Evolutionary conservation across 2,329 filamentous ascomycete genomes (phyloP), one percentile per base, ranked within the genome.

Genomic region (Drechslerella stenobrocha): DNA sequence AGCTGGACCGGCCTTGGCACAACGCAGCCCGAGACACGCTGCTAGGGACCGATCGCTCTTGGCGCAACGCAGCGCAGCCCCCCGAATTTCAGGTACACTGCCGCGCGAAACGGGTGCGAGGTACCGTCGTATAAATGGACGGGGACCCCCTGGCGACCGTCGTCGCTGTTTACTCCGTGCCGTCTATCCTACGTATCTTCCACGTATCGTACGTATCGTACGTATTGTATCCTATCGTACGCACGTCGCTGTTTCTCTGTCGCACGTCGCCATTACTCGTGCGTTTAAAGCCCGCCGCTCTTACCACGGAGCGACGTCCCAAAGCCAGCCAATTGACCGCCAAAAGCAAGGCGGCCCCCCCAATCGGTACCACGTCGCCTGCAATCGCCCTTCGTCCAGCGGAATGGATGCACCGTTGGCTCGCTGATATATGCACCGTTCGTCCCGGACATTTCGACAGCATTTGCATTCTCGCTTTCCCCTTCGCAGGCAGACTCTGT

Each of bases 321-420:
- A n/a, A n/a, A n/a, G n/a, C n/a, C n/a, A n/a, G n/a, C n/a, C n/a
- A n/a, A n/a, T n/a, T n/a, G n/a, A n/a, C n/a, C n/a, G n/a, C n/a
- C n/a, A n/a, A n/a, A n/a, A n/a, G n/a, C n/a, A n/a, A n/a, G n/a
- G n/a, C n/a, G n/a, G n/a, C n/a, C n/a, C n/a, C n/a, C n/a, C n/a
- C n/a, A n/a, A n/a, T n/a, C n/a, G n/a, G n/a, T n/a, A n/a, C n/a
- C n/a, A n/a, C n/a, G n/a, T n/a, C n/a, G n/a, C n/a, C n/a, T n/a
- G 22, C 46, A 42, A 45, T 22, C 40, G 28, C 42, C 37, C 37
- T 52, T 28, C 42, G 53, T 50, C 57, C 53, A 15, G 26, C 56
- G 47, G 56, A 60, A 60, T 63, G 56, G 26, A 58, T 65, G 61
- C 53, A 66, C 52, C 52, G 61, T 55, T 66, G 61, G 61, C 61